A percentile compares a stretch with the other conserved stretches of the same genome.
Evolutionary conservation across 2,329 filamentous ascomycete genomes (phyloP).

Genomic region (Venturia oleaginea): DNA sequence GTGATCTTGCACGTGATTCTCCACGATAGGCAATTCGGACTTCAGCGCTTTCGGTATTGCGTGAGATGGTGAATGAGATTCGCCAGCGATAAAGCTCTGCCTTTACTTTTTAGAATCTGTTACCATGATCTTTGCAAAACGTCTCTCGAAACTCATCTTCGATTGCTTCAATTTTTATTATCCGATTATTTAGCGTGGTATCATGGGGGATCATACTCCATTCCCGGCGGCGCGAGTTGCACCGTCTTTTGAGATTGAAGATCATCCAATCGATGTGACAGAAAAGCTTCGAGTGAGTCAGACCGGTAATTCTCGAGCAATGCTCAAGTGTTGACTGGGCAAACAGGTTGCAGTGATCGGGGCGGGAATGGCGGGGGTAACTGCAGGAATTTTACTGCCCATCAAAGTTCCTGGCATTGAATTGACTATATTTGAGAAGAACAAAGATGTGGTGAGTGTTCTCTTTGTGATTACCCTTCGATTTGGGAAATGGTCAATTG

Average conservation of each 20-base stretch:
- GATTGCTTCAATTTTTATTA: not conserved
- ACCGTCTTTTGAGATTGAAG: slow-evolving; percentile 21
- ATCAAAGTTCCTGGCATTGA: slow-evolving; percentile 59
- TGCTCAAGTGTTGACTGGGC: slow-evolving; percentile 4
- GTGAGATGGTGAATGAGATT: slow-evolving; percentile 20
- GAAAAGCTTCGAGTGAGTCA: slow-evolving; percentile 17
- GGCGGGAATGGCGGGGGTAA: slow-evolving; percentile 54
- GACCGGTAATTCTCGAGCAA: too few relatives aligned
- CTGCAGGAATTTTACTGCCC: slow-evolving; percentile 57
- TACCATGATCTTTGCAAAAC: too few relatives aligned
- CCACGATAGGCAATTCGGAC: not conserved
- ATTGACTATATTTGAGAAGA: slow-evolving; percentile 60
- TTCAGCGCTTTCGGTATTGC: slow-evolving; percentile 18
- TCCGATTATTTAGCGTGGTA: not conserved
- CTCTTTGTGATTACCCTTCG: slow-evolving; percentile 10
- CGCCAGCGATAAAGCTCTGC: slow-evolving; percentile 17
- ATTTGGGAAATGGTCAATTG: slow-evolving; percentile 2
- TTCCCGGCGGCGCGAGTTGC: not conserved
- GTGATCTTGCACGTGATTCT: not conserved
- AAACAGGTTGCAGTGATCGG: slow-evolving; percentile 53
- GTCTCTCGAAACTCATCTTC: not conserved
- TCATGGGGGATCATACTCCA: not conserved
- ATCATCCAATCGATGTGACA: slow-evolving; percentile 24
- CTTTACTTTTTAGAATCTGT: not conserved
- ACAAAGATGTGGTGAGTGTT: slow-evolving; percentile 51